phyloP scores from a whole-genome alignment of 345 rosid species.

The Camelina neglecta region DNA sequence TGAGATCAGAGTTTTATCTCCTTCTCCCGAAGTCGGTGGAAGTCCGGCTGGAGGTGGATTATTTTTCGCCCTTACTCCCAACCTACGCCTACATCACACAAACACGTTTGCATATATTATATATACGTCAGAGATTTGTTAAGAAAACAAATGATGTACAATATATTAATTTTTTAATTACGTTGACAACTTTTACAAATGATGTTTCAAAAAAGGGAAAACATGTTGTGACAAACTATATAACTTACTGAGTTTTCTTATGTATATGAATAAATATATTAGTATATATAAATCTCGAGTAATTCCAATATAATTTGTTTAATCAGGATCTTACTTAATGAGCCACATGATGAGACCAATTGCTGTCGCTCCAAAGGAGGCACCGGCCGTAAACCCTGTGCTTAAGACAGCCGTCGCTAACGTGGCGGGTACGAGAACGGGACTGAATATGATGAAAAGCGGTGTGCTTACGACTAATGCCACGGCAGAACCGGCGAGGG shows the following conservation, averaged over 20 bases:
- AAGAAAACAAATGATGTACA: not conserved
- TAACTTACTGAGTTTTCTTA: not conserved
- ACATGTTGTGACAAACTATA: not conserved
- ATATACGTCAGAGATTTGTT: not conserved
- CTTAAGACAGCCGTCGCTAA: conserved; percentile 52
- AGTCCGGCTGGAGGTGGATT: conserved; percentile 35
- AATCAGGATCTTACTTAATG: conserved; percentile 47
- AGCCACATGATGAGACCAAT: conserved; percentile 72
- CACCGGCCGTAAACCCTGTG: conserved; percentile 66
- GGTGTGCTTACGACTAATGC: conserved; percentile 70
- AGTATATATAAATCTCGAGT: conserved; percentile 13
- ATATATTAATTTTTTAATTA: not conserved
- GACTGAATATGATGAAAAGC: conserved; percentile 77
- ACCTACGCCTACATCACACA: conserved; percentile 31
- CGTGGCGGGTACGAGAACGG: conserved; percentile 79
- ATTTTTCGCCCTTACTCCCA: conserved; percentile 25
- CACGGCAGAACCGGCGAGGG: conserved; percentile 64
- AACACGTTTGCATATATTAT: not conserved
- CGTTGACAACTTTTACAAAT: conserved; percentile 1
- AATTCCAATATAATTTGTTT: not conserved
- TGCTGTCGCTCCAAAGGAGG: conserved; percentile 59
- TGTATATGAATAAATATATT: conserved; percentile 9
- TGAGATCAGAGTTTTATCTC: not conserved
- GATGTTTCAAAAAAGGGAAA: not conserved
- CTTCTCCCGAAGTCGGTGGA: conserved; percentile 22